Evolutionary conservation across 352 stramenopile species (phyloP), one percentile per base, ranked within the genome.

Genomic region (Thalassiosira pacifica): DNA sequence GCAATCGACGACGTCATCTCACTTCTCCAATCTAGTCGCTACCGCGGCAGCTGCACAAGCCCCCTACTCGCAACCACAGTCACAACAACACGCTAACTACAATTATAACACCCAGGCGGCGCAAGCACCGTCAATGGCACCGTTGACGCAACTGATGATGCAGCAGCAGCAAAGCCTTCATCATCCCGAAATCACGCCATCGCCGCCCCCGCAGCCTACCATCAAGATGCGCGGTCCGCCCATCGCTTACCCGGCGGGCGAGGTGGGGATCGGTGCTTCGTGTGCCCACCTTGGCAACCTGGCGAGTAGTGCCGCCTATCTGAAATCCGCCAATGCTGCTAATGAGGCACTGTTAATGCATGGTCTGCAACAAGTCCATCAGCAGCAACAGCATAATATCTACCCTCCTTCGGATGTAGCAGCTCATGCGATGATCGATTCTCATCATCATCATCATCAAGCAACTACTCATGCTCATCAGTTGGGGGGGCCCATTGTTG

Each of bases 111-210:
- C 9, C 18, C 29, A 19, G 34, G 24, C n/a, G 4, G 48, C 37
- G 8, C 60, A 45, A 68, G 8, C 19, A 48, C 5, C 67, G 19
- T 26, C 48, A n/a, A n/a, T n/a, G n/a, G n/a, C n/a, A n/a, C n/a
- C n/a, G n/a, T n/a, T n/a, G n/a, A n/a, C n/a, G n/a, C n/a, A n/a
- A n/a, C n/a, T n/a, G n/a, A n/a, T n/a, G n/a, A n/a, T n/a, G n/a
- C n/a, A n/a, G 42, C 67, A 34, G 18, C 27, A 45, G 13, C 19
- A 18, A 45, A 34, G 9, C 40, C 67, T 40, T 2, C 8, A 37
- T 22, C 42, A 63, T 45, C 42, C 67, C n/a, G 67, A 76, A 53
- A 76, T 76, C 37, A 76, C 67, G 0, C 67, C 67, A 18, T 76
- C 67, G 16, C 67, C 67, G 42, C 67, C 67, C 37, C 67, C 45